These are phyloP conservation scores for Coniochaeta prunicola DNA, from an alignment of 2,329 filamentous ascomycete genomes.

Conservation along the genomic window DNA sequence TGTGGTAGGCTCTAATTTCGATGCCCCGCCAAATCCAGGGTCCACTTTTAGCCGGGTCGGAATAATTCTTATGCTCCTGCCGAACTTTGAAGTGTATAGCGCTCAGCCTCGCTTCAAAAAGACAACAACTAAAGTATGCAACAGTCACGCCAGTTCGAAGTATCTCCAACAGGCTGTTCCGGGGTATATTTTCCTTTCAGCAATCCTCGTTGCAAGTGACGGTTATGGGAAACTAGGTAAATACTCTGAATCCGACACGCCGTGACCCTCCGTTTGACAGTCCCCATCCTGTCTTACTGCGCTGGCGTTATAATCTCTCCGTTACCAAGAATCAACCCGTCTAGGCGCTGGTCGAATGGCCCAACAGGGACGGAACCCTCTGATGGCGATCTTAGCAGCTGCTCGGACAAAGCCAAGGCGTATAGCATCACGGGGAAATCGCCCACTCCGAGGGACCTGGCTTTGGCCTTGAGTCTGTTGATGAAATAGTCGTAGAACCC, in stretches of 20 bases:
- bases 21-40: background rate
- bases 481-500: slow-evolving; percentile 97
- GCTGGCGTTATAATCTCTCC: slow-evolving; percentile 44
- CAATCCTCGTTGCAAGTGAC: background rate
- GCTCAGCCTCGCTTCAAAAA: background rate
- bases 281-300: slow-evolving; percentile 12
- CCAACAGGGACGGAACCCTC: slow-evolving; percentile 65
- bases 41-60: background rate
- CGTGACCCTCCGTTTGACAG: background rate
- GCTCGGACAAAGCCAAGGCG: slow-evolving; percentile 79
- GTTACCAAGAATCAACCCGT: slow-evolving; percentile 68
- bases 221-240: background rate
- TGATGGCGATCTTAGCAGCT: slow-evolving; percentile 57
- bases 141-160: too few relatives aligned
- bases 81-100: background rate
- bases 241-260: background rate
- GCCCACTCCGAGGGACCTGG: slow-evolving; percentile 23
- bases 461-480: slow-evolving; percentile 56
- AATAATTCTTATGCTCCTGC: background rate
- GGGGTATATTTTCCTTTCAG: background rate
- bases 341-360: slow-evolving; percentile 69
- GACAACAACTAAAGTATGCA: too few relatives aligned
- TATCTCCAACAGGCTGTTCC: too few relatives aligned
- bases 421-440: slow-evolving; percentile 45
- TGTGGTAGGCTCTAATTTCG: background rate